Percentiles rank a stretch among this genome's conserved stretches.
Conservation (phyloP, 164 flowering plant genomes). For the Berberis thunbergii region DNA sequence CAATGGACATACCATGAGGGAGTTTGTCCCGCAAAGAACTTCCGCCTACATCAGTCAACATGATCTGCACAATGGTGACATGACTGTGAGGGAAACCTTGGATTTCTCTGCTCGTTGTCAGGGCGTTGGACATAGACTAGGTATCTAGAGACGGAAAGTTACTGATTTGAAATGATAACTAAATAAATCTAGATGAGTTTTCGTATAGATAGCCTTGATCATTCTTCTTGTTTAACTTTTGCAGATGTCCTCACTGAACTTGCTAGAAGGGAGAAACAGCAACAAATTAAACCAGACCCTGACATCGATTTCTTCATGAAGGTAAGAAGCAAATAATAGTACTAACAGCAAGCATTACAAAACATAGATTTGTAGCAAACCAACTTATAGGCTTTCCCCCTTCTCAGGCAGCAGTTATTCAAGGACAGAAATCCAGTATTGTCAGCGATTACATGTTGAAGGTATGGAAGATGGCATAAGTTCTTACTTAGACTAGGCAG, state of each 20-base stretch:
- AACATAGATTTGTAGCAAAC: neutral
- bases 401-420: conserved; percentile 18
- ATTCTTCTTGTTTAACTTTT: neutral
- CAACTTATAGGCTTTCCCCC: neutral
- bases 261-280: conserved; percentile 23
- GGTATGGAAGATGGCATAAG: conserved; percentile 6
- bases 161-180: neutral
- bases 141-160: no score
- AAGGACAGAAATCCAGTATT: conserved; percentile 19
- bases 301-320: conserved; percentile 30
- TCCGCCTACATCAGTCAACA: no score
- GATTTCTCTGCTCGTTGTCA: no score
- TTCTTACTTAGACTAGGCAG: conserved; percentile 10
- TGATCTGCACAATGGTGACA: no score
- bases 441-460: conserved; percentile 21
- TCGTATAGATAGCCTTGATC: neutral
- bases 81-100: no score
- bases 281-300: conserved; percentile 19
- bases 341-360: neutral
- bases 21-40: no score
- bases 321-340: conserved; percentile 9
- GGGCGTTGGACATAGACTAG: no score
- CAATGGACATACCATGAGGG: no score
- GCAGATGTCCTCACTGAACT: conserved; percentile 23
- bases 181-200: neutral